Evolutionary conservation across 495 filamentous ascomycete genomes (phyloP), one percentile per base, ranked within the genome.

Genomic region (Staphylotrichum longicolle): DNA sequence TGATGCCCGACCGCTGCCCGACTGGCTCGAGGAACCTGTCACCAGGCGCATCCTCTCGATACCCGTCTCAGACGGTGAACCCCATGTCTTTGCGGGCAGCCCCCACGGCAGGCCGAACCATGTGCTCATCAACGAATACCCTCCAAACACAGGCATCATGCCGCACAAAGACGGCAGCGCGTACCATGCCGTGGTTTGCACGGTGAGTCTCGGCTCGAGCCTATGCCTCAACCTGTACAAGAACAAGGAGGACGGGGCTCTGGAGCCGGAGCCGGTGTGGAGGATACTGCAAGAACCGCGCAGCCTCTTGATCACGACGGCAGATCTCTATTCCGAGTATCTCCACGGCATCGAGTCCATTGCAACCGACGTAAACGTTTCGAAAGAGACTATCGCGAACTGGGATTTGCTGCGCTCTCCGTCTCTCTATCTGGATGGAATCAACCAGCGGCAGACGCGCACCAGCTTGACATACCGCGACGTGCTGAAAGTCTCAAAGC

Each of bases 401-500:
- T 98, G 95, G 95, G 69, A 75, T 39, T 75, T 95, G 30, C 75
- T 98, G 48, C 83, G 88, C 14, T 81, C 89, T 39, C 75, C 76
- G 15, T 75, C 79, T 12, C 58, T 47, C n/a, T 91, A 87, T 69
- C 63, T 67, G 40, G 70, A 71, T 30, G 91, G 90, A 3, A 74
- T 72, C 51, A 86, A 82, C 64, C 66, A 81, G 65, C 83, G 94
- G 54, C 73, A 77, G 64, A 90, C 83, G 4, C 83, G 94, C 68
- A 84, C 86, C 33, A 97, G 93, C 73, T 78, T 98, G 64, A 98
- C 94, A 8, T 98, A 91, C 80, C 83, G 95, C 57, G 94, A 98
- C 76, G 95, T 98, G 47, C 76, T 91, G 59, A 93, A 89, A 71
- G 91, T 96, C 49, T 87, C 86, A 5, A 91, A 87, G 57, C 70